Evolutionary conservation across 139 green algal genomes (phyloP), one percentile per base, ranked within the genome.

Genomic region (Pseudopediastrum boryanum): DNA sequence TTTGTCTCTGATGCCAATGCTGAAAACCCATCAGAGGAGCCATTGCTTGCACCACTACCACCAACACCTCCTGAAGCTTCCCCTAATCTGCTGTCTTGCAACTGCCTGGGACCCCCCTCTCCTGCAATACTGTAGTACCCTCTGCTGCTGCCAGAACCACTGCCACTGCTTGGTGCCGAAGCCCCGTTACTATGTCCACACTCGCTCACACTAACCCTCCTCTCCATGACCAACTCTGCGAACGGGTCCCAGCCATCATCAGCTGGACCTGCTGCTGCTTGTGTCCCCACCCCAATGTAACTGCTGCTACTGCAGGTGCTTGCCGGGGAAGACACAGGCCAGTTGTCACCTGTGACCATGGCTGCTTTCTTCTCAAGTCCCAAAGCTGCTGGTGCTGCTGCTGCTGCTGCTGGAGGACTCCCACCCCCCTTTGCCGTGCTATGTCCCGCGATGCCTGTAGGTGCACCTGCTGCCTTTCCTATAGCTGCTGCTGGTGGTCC

Each of bases 261-360:
- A 44, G 62, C 62, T 50, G 4, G 43, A 23, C 36, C 27, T 1
- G 62, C 27, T 25, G 62, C 62, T 50, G 62, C 62, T 23, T 50
- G 36, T 31, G 62, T 38, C 33, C 27, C 58, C 2, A 66, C 58
- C 4, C 27, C 7, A 19, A 66, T 66, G 12, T 31, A 35, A 21
- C 62, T 70, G 62, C 62, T 70, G 62, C 62, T 70, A 38, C 62
- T 50, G 61, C 31, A 29, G 62, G 6, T 46, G 62, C 33, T 29
- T 35, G 19, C 29, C 36, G 3, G 58, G 58, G 42, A 36, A 7
- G 35, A 69, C 6, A 23, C n/a, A 13, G 12, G 7, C 29, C 9
- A 48, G 3, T 69, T 46, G 2, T 48, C 7, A 69, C 61, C 2
- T 29, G 42, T 69, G 0, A 29, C 25, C 23, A 23, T 61, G 35